Percentiles rank a stretch among this genome's conserved stretches.
Evolutionary conservation across 2,329 filamentous ascomycete genomes (phyloP).

Genomic region (Pseudodiploospora longispora): DNA sequence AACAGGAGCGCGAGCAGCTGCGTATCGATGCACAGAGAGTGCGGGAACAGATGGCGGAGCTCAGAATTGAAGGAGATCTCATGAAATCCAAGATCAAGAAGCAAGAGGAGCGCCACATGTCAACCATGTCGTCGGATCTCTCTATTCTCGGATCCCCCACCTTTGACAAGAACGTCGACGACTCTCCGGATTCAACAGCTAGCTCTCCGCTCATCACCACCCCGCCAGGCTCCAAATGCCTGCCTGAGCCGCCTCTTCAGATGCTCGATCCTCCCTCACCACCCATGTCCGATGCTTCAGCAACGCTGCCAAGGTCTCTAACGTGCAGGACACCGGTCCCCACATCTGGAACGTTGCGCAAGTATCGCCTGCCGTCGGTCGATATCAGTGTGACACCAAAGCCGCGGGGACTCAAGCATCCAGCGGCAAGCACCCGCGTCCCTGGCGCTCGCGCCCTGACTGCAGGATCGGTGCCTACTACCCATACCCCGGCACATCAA

Average conservation of each 20-base stretch:
- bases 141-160: constrained; percentile 60
- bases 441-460: constrained; percentile 33
- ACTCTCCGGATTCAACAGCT: constrained; percentile 74
- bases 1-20: constrained; percentile 82
- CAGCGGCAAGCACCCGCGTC: neutral
- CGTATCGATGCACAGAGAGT: constrained; percentile 87
- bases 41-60: constrained; percentile 82
- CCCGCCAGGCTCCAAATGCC: constrained; percentile 65
- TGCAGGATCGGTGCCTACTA: constrained; percentile 36
- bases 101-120: constrained; percentile 52
- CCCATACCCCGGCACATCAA: constrained; percentile 38
- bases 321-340: constrained; percentile 28
- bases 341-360: constrained; percentile 24
- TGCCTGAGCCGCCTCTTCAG: constrained; percentile 52
- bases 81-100: constrained; percentile 88
- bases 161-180: constrained; percentile 62
- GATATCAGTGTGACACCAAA: constrained; percentile 49
- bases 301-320: constrained; percentile 45
- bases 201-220: constrained; percentile 88
- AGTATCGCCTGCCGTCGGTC: constrained; percentile 46
- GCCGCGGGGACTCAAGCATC: constrained; percentile 30
- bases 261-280: constrained; percentile 84
- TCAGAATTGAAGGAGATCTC: constrained; percentile 92
- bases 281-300: constrained; percentile 80
- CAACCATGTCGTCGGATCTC: constrained; percentile 53